Base-by-base conservation (phyloP, 2,329 filamentous ascomycete species). In the Trichothecium sympodiale region DNA sequence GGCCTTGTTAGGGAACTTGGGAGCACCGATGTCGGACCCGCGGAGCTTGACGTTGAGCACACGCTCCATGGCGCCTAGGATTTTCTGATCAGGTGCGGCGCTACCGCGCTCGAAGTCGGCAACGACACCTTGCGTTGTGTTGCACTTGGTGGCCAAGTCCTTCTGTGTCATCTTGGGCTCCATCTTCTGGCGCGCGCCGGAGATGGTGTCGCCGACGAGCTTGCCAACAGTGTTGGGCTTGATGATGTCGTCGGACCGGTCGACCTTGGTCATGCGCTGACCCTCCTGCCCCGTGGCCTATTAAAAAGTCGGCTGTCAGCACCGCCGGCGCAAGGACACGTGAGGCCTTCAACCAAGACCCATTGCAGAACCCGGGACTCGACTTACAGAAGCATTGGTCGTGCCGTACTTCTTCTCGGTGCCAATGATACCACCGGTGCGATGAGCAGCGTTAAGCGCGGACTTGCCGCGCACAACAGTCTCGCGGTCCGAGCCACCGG, bases 101-200 rank as follows among this genome's bases (percentile, higher is more conserved):
- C 67, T 74, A 48, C 83, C 87, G 46, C 80, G 74, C 77, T 96
- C 89, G 53, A 94, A 87, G 50, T 87, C 80, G 53, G 81, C 83
- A 44, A 96, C 72, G 47, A 91, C 68, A 45, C 76, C 73, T 35
- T 80, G 76, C 29, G 84, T 89, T 42, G 82, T 87, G 70, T 94
- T 94, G 71, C 83, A 88, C 65, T 86, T 86, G 46, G 81, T 86
- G 42, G 88, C 89, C 29, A 80, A 67, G 46, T 80, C 74, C 62
- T 93, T 93, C 65, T 96, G 91, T 38, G 88, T 93, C 85, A 96
- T 89, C 68, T 94, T 91, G 62, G 88, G 87, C 62, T 83, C 83
- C 57, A 85, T 80, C 56, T 81, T 77, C 56, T 77, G 78, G 45
- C 91, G 83, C 38, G 83, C 76, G 53, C 80, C 74, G 52, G 77